Percentiles rank a stretch among this genome's conserved stretches.
phyloP scores from a whole-genome alignment of 768 basidiomycete genomes.

The Mycena venus region DNA sequence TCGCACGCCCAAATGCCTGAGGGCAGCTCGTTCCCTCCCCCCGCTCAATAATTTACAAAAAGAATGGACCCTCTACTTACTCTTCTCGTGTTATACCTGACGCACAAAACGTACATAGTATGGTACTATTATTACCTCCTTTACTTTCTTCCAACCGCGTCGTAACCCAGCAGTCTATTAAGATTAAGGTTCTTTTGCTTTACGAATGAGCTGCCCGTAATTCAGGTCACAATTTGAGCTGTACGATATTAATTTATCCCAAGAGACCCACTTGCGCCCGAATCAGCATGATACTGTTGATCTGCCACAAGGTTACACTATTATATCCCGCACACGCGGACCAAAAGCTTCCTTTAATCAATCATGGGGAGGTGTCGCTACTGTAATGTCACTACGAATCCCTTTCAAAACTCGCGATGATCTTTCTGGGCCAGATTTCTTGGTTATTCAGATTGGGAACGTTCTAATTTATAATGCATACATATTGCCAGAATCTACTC shows the following conservation, averaged over 20 bases:
- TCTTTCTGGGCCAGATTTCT: slow-evolving; percentile 9
- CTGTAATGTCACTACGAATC: not conserved
- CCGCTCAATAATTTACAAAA: slow-evolving; percentile 4
- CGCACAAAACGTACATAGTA: slow-evolving; percentile 14
- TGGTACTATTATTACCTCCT: not conserved
- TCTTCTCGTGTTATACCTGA: not conserved
- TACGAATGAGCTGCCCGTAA: slow-evolving; percentile 18
- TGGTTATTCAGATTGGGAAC: slow-evolving; percentile 8
- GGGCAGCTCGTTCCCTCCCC: not conserved
- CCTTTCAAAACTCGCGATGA: not conserved
- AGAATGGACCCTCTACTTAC: slow-evolving; percentile 12
- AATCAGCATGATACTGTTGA: slow-evolving; percentile 9
- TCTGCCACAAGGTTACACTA: not conserved
- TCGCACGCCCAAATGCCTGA: slow-evolving; percentile 18
- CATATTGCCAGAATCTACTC: not conserved
- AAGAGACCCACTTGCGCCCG: slow-evolving; percentile 23
- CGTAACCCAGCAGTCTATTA: not conserved
- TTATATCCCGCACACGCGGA: slow-evolving; percentile 8
- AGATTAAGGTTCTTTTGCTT: not conserved
- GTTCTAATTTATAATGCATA: slow-evolving; percentile 11
- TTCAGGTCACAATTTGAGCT: not conserved
- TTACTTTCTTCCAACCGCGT: not conserved
- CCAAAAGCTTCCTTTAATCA: slow-evolving; percentile 1
- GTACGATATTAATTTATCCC: slow-evolving; percentile 20
- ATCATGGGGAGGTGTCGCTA: slow-evolving; percentile 21